Evolutionary conservation across 2,329 filamentous ascomycete species (phyloP), one percentile per base, ranked within the genome.

Genomic region (Stagonosporopsis vannaccii): DNA sequence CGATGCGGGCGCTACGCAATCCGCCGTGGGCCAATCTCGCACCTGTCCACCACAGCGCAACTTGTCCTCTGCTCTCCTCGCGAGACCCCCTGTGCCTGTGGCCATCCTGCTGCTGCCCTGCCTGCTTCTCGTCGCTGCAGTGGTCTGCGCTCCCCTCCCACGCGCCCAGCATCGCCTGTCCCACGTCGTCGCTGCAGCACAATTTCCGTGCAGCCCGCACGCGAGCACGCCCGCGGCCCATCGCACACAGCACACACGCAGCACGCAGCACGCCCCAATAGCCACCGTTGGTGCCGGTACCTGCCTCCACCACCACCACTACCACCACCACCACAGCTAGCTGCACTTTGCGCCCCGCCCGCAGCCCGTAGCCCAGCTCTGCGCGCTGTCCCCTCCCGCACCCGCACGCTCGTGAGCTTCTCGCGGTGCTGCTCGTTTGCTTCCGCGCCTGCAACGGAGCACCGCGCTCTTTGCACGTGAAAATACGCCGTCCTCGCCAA

Each of bases 141-240:
- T 39, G 19, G 37, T 36, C 45, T 33, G 30, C 32, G 11, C 19
- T 23, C 23, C 25, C 20, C 56, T 55, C 57, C 54, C 28, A 57
- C 43, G 49, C 35, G 50, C 41, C 57, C 58, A 48, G 57, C 56
- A 50, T 47, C 37, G n/a, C 28, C 28, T 7, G 35, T 41, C 26
- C 52, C 41, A 40, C 46, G 46, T 50, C 58, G 42, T 62, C 23
- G 55, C 42, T 44, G 44, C 44, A 43, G 25, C 44, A 44, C 42
- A 53, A 47, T 48, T 48, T 64, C 62, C 69, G 68, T 60, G 67
- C 60, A 56, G 60, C 51, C 59, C 61, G 70, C 72, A 73, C 72
- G 72, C 72, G 72, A 74, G n/a, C 72, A 73, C n/a, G 58, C 64
- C 66, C 59, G 49, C 62, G 59, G 65, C 69, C 69, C 33, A 33